A percentile compares a stretch with the other conserved stretches of the same genome.
Evolutionary conservation across 2,329 filamentous ascomycete genomes (phyloP).

Genomic region (Emmonsia crescens): DNA sequence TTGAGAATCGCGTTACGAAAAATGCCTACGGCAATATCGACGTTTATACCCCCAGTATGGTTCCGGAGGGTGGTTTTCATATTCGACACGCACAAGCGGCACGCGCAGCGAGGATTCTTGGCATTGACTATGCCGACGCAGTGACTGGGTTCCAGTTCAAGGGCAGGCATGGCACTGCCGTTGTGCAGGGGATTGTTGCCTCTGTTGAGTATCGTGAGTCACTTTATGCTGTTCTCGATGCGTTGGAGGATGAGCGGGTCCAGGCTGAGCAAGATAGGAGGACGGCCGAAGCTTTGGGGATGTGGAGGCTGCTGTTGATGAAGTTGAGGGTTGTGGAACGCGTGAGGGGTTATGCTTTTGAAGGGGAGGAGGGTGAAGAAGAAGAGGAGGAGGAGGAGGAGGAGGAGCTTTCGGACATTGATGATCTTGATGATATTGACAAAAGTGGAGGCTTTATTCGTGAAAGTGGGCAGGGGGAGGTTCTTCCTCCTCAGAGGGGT

Average conservation of each 20-base stretch:
- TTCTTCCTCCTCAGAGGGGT: neutral
- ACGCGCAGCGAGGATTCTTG: constrained; percentile 62
- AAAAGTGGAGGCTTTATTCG: constrained; percentile 31
- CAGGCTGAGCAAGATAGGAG: constrained; percentile 50
- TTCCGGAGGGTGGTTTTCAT: constrained; percentile 49
- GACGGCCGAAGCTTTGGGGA: constrained; percentile 38
- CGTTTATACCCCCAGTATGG: constrained; percentile 53
- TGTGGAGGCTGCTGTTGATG: constrained; percentile 51
- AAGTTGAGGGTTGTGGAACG: constrained; percentile 61
- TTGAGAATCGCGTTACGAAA: constrained; percentile 56
- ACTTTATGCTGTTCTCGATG: constrained; percentile 56
- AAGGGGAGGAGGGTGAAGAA: constrained; percentile 26
- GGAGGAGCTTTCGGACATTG: constrained; percentile 19
- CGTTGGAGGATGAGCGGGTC: constrained; percentile 54
- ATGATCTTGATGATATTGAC: constrained; percentile 16
- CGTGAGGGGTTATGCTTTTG: constrained; percentile 48
- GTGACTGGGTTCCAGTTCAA: constrained; percentile 84
- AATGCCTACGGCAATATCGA: constrained; percentile 55
- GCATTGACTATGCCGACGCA: constrained; percentile 79
- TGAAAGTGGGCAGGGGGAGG: constrained; percentile 13
- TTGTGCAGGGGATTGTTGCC: constrained; percentile 68
- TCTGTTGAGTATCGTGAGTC: constrained; percentile 62
- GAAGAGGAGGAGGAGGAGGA: constrained; percentile 27
- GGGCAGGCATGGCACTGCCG: constrained; percentile 73
- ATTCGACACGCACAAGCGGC: constrained; percentile 49